Evolutionary conservation across 2,329 filamentous ascomycete species (phyloP).

Genomic region (Cladosporium sp.): DNA sequence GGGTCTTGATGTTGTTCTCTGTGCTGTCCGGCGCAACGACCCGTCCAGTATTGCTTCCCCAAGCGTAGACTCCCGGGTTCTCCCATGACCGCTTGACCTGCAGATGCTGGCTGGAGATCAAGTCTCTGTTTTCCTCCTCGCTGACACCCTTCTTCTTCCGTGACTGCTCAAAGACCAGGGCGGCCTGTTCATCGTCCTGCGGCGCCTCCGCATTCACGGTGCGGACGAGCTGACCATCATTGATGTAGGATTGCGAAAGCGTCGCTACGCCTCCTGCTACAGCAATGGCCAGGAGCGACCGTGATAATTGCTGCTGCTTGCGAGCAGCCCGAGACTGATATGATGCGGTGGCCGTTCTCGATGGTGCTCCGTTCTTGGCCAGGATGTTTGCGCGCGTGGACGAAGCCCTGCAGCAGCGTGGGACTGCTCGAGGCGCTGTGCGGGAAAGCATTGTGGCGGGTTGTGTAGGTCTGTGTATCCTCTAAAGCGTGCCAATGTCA

Average conservation of each 20-base stretch:
- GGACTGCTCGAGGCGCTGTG: slow-evolving; percentile 15
- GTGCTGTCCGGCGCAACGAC: slow-evolving; percentile 83
- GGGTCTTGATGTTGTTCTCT: slow-evolving; percentile 73
- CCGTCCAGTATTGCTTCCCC: slow-evolving; percentile 81
- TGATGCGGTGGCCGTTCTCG: slow-evolving; percentile 25
- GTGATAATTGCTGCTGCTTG: slow-evolving; percentile 43
- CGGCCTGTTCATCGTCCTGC: slow-evolving; percentile 40
- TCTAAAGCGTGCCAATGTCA: background rate
- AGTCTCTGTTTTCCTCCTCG: slow-evolving; percentile 68
- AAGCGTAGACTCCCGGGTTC: slow-evolving; percentile 85
- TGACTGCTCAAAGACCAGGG: slow-evolving; percentile 65
- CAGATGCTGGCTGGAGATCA: slow-evolving; percentile 78
- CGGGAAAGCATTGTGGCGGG: slow-evolving; percentile 17
- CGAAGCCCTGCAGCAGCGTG: slow-evolving; percentile 17
- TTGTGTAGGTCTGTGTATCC: background rate
- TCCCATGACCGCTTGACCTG: slow-evolving; percentile 80
- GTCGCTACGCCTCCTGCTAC: slow-evolving; percentile 42
- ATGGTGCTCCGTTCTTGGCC: slow-evolving; percentile 17
- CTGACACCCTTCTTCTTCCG: slow-evolving; percentile 51
- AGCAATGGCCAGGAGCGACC: slow-evolving; percentile 41
- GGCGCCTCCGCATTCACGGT: slow-evolving; percentile 48
- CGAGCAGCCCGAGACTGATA: slow-evolving; percentile 35
- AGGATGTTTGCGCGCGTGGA: slow-evolving; percentile 23
- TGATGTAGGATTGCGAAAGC: slow-evolving; percentile 41
- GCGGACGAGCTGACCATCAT: slow-evolving; percentile 36